Conservation (phyloP, 1,139 yeast species). For the Protomyces macrosporus region DNA sequence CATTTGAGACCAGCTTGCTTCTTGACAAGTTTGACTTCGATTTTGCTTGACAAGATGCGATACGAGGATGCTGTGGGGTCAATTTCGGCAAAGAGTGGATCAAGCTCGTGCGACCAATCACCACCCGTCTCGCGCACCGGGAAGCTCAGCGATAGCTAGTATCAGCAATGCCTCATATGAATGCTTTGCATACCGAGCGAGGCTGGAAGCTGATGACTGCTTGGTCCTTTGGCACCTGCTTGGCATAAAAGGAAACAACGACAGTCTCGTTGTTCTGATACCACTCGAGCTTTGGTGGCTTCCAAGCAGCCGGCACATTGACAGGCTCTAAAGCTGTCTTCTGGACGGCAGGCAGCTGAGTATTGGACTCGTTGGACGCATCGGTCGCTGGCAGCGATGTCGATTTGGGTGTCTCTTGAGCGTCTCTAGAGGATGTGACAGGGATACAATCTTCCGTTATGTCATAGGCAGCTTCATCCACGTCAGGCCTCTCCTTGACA, state of each 20-base stretch:
- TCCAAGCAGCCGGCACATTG: constrained; percentile 25
- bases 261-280: constrained; percentile 59
- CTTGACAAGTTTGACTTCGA: constrained; percentile 58
- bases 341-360: constrained; percentile 29
- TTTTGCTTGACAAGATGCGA: constrained; percentile 62
- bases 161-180: not conserved
- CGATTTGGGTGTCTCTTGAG: constrained; percentile 15
- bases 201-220: constrained; percentile 23
- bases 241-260: constrained; percentile 67
- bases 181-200: constrained; percentile 38
- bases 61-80: constrained; percentile 46
- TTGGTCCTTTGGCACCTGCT: constrained; percentile 50
- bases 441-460: constrained; percentile 6
- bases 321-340: constrained; percentile 25
- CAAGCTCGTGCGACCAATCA: constrained; percentile 49
- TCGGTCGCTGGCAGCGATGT: constrained; percentile 32
- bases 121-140: constrained; percentile 43
- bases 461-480: not conserved
- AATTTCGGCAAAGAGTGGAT: constrained; percentile 52
- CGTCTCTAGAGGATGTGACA: not conserved
- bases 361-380: constrained; percentile 32
- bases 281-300: constrained; percentile 67
- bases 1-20: constrained; percentile 42
- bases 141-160: not conserved
- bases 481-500: too few species aligned